Base-by-base conservation (phyloP, 768 basidiomycete genomes). In the Naganishia vishniacii region DNA sequence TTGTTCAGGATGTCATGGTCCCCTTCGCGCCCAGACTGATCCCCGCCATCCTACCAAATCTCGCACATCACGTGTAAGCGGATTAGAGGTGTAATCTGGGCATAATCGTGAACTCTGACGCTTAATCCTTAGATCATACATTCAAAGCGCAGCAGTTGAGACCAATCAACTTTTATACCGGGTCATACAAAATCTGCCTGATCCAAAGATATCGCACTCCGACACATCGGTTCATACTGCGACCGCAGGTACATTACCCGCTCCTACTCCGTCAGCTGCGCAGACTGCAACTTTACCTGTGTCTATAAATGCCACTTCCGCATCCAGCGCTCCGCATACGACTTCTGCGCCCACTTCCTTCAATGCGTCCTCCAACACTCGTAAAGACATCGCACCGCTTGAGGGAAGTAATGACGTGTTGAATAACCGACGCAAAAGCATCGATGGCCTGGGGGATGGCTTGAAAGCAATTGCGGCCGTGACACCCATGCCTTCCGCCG, bases 11-110 rank as follows among this genome's bases (percentile, higher is more conserved):
- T 73, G 90, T 93, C 60, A 89, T 98, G 82, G 84, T 98, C 28
- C 88, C 89, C 1, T 95, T 95, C 73, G 91, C 91, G 0, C 92
- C 95, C 0, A 86, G 90, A 42, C 85, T 99, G 47, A 87, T 99
- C 46, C 87, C 89, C 9, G 89, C 90, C 9, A 88, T 99, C 63
- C 82, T 99, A 16, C 91, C 92, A 8, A 95, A 94, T 71, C 85
- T 99, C 49, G 92, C 94, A 0, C 91, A 94, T 68, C 89, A 92
- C 70, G 88, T 87, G 56, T 60, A 40, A 45, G 48, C 34, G 15
- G 3, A 40, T 68, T 69, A 5, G 60, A 64, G n/a, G 59, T 67
- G n/a, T n/a, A 66, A 69, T 28, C 58, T 70, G 53, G 20, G 1
- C 12, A 23, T 11, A 31, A 42, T 25, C 15, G 34, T 7, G 7